Evolutionary conservation across 2,329 filamentous ascomycete genomes (phyloP).

Genomic region (Diplodia scrobiculata): DNA sequence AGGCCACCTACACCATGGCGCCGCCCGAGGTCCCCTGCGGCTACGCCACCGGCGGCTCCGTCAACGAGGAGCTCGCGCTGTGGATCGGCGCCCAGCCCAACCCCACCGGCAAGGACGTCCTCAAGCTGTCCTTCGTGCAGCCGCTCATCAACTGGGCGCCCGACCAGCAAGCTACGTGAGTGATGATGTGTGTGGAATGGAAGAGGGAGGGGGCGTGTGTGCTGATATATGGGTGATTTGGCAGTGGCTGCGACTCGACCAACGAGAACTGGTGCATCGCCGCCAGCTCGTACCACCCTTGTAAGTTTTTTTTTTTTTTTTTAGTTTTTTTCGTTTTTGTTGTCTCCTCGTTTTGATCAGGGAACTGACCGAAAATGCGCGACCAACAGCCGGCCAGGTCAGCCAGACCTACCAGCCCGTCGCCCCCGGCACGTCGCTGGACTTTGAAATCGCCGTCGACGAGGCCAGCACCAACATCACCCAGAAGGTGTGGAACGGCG

Average conservation of each 20-base stretch:
- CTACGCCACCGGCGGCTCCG: slow-evolving; percentile 6
- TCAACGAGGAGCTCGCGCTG: slow-evolving; percentile 15
- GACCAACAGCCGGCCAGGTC: slow-evolving; percentile 6
- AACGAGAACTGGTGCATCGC: slow-evolving; percentile 30
- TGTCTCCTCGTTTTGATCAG: too few relatives aligned
- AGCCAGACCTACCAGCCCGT: slow-evolving; percentile 10
- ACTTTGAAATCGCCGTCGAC: slow-evolving; percentile 26
- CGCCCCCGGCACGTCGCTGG: slow-evolving; percentile 3
- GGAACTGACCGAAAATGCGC: background rate
- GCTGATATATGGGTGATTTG: background rate
- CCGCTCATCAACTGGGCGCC: slow-evolving; percentile 28
- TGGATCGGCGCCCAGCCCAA: slow-evolving; percentile 29
- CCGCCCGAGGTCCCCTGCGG: slow-evolving; percentile 23
- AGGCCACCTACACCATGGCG: slow-evolving; percentile 30
- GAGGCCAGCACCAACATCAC: slow-evolving; percentile 23
- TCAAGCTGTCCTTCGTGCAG: slow-evolving; percentile 29
- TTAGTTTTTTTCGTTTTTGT: background rate
- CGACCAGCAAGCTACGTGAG: slow-evolving; percentile 13
- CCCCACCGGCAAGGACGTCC: slow-evolving; percentile 23
- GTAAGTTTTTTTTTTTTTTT: background rate
- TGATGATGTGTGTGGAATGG: too few relatives aligned
- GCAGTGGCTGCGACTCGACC: slow-evolving; percentile 17
- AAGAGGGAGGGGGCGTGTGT: background rate
- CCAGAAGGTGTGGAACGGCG: slow-evolving; percentile 28
- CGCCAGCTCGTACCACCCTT: slow-evolving; percentile 28